These are phyloP conservation scores for Ceratobasidium sp. DNA, from an alignment of 1,284 basidiomycete species.

Conservation along the genomic window DNA sequence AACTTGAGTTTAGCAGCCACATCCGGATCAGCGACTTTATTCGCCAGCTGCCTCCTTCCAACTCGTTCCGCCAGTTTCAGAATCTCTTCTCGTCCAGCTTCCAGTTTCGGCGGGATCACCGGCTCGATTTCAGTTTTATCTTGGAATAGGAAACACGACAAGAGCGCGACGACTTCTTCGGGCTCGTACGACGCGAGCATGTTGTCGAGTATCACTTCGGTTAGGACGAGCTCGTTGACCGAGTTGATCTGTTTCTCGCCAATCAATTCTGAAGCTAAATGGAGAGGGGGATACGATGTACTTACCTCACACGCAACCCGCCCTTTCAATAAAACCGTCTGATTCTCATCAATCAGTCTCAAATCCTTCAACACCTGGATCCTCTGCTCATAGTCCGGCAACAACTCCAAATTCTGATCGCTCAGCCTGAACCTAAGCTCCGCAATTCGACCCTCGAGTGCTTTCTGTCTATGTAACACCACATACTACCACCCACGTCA, in stretches of 20 bases:
- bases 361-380: conserved; percentile 92
- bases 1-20: conserved; percentile 83
- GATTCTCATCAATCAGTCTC: conserved; percentile 92
- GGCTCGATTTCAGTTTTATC: conserved; percentile 95
- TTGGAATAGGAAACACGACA: conserved; percentile 97
- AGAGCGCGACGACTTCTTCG: conserved; percentile 95
- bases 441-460: conserved; percentile 79
- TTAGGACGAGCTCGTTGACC: conserved; percentile 93
- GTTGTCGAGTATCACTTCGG: conserved; percentile 97
- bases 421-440: conserved; percentile 84
- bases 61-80: conserved; percentile 86
- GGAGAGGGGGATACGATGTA: background rate
- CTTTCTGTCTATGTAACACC: conserved; percentile 79
- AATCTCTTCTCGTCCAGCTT: conserved; percentile 84
- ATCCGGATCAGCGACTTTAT: conserved; percentile 84
- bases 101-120: conserved; percentile 78
- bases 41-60: conserved; percentile 79
- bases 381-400: conserved; percentile 97
- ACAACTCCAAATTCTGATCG: conserved; percentile 95
- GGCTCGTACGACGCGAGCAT: conserved; percentile 90
- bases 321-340: conserved; percentile 95
- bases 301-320: conserved; percentile 95
- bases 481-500: conserved; percentile 69
- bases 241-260: conserved; percentile 85
- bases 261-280: background rate